Base-by-base conservation (phyloP, 345 rosid species). In the Dovyalis caffra region DNA sequence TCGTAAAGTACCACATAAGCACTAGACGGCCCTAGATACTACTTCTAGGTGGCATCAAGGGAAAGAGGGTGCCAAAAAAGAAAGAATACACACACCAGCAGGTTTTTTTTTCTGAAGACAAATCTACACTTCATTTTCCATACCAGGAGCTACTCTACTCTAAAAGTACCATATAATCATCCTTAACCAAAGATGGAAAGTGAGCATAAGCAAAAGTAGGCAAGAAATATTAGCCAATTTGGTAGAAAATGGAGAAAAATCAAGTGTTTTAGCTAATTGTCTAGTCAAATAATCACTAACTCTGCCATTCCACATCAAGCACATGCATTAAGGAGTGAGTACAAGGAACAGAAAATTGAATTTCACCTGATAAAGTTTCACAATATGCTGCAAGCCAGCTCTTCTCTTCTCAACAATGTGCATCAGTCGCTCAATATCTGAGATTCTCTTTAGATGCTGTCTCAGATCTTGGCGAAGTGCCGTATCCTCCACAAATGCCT, bases 401-500 rank as follows among this genome's bases (percentile, higher is more conserved):
- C 85, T 86, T 84, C 75, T 84, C 80, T 76, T 91, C 83, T 89
- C 88, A 68, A 95, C 89, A 75, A 85, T 88, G 74, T 80, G 92
- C 66, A 81, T 73, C 71, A 90, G 87, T 78, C 95, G 84, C 77
- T 93, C 97, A 72, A 95, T 79, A 80, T 95, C 99, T 57, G 97
- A 85, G 70, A 95, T 89, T 77, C 95, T 88, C 78, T 90, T 91
- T 40, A 95, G 89, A 84, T 95, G 99, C 84, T 93, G 99, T 84
- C 98, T 89, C 75, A 95, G 84, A 81, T 86, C 92, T 84, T 89
- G 97, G 62, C 97, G 90, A 82, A 91, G 89, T 75, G 87, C 94
- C 66, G 96, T 78, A 85, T 91, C 97, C 79, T 90, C 98, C 69
- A 91, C 97, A 78, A 95, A 95, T 67, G 92, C 88, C 84, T 93